A percentile compares a stretch with the other conserved stretches of the same genome.
These are phyloP conservation scores for Pseudogymnoascus pannorum DNA, from an alignment of 2,329 filamentous ascomycete species.

Conservation along the genomic window DNA sequence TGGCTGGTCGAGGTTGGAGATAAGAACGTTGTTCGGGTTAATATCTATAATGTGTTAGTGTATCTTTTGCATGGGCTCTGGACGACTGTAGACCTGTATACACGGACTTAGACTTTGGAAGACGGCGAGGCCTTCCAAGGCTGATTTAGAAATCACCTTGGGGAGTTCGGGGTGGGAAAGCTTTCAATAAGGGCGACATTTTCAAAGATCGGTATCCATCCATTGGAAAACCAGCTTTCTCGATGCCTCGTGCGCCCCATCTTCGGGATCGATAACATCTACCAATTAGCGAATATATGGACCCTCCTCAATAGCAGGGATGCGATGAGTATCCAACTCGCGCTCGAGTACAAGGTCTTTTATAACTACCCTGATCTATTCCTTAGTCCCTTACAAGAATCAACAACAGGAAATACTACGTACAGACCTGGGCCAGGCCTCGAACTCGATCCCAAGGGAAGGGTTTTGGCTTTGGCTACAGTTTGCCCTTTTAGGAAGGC, in stretches of 20 bases:
- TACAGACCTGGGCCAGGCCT: background rate
- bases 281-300: background rate
- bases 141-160: background rate
- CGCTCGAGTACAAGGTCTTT: background rate
- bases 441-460: background rate
- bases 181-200: background rate
- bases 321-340: background rate
- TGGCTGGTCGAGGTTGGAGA: conserved; percentile 16
- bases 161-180: background rate
- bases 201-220: background rate
- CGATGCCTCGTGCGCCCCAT: background rate
- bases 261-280: background rate
- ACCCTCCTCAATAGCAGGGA: background rate
- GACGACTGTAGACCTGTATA: background rate
- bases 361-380: background rate
- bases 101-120: background rate
- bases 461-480: background rate
- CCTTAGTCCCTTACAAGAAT: background rate
- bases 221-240: background rate
- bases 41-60: conserved; percentile 13
- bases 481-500: background rate
- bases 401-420: background rate
- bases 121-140: background rate
- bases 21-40: conserved; percentile 20
- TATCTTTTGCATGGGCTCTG: background rate